Evolutionary conservation across 192 early-diverging fungal species (phyloP).

Genomic region (Rhizoclosmatium globosum): DNA sequence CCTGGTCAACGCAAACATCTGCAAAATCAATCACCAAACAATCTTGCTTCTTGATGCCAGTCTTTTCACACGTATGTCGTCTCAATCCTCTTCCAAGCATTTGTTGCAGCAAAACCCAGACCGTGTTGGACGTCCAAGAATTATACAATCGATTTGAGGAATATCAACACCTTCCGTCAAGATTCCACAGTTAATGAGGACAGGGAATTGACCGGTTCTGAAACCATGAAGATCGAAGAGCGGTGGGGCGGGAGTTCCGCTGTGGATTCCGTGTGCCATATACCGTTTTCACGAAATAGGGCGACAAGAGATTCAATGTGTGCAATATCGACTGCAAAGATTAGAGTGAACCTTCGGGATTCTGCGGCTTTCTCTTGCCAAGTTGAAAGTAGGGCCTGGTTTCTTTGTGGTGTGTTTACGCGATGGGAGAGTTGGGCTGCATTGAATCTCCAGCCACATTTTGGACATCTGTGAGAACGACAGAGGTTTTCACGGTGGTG

Average conservation of each 20-base stretch:
- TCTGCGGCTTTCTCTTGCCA: slow-evolving; percentile 51
- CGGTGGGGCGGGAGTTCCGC: slow-evolving; percentile 71
- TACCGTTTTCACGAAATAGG: slow-evolving; percentile 60
- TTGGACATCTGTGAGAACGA: slow-evolving; percentile 50
- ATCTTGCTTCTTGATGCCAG: slow-evolving; percentile 65
- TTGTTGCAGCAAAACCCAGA: slow-evolving; percentile 89
- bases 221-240: slow-evolving; percentile 70
- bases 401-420: slow-evolving; percentile 35
- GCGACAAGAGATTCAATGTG: slow-evolving; percentile 72
- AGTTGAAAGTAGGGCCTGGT: slow-evolving; percentile 63
- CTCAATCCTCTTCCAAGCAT: slow-evolving; percentile 96
- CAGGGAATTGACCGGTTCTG: slow-evolving; percentile 63
- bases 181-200: slow-evolving; percentile 88
- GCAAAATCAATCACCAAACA: slow-evolving; percentile 90
- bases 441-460: slow-evolving; percentile 68
- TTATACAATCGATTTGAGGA: slow-evolving; percentile 85
- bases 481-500: slow-evolving; percentile 13
- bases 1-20: slow-evolving; percentile 63
- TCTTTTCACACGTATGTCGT: slow-evolving; percentile 8
- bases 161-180: slow-evolving; percentile 85
- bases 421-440: slow-evolving; percentile 49
- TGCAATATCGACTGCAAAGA: slow-evolving; percentile 87
- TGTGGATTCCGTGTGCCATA: slow-evolving; percentile 55
- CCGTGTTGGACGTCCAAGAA: slow-evolving; percentile 86
- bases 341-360: slow-evolving; percentile 71